Base-by-base conservation (phyloP, 257 asterid genomes). In the Solanum etuberosum region DNA sequence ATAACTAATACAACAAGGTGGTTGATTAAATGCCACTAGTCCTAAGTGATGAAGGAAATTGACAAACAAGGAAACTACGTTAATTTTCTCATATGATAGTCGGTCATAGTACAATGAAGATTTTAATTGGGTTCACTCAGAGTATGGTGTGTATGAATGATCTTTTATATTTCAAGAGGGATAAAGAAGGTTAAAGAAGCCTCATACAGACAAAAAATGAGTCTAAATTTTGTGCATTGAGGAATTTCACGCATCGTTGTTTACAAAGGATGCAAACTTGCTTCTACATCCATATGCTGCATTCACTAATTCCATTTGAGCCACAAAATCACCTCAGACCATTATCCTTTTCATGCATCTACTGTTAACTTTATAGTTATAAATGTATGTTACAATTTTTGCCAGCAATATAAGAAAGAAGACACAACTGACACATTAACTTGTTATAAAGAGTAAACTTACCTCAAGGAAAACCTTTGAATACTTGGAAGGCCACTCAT, bases 401-500 rank as follows among this genome's bases (percentile, higher is more conserved):
- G 65, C 54, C 34, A 18, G 31, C 85, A 81, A 46, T 81, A 29
- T 2, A 9, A 80, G 57, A 29, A 43, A 80, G 42, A 80, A 80
- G 67, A 46, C n/a, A 48, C 15, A 20, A 31, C 2, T 9, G 67
- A 80, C 42, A 46, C 40, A 25, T 81, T 31, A 48, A 48, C 85
- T 48, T 18, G 29, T 20, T 48, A 46, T 31, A 29, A 48, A 48
- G 29, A 48, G 68, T 46, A 46, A 29, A 81, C 98, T 95, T 91
- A 96, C 99, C 92, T 96, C 95, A 82, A 96, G 90, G 88, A 94
- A 96, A 85, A 97, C 88, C 92, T 96, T 97, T 90, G 99, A 97
- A 88, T 94, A 96, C 94, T 96, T 95, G 90, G 99, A 96, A 89
- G 99, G 99, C 99, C 99, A 97, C 91, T 97, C 99, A 85, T 96